These are phyloP conservation scores for Epicoccum nigrum DNA, from an alignment of 2,329 filamentous ascomycete species.

Conservation along the genomic window DNA sequence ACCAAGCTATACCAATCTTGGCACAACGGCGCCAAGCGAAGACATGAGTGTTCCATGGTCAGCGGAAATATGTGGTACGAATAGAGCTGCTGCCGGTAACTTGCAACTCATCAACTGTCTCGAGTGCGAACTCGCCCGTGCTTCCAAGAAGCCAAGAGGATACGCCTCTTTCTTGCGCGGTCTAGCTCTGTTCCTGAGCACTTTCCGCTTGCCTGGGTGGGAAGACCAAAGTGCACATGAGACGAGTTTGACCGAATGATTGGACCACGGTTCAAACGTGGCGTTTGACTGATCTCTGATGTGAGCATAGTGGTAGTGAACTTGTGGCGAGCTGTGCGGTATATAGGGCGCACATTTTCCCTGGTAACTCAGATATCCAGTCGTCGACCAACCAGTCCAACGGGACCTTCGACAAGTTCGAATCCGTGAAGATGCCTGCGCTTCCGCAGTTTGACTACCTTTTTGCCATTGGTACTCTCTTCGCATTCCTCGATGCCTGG, in stretches of 20 bases:
- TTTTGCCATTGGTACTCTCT: conserved; percentile 68
- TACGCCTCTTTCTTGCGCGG: conserved; percentile 3
- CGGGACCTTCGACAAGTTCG: conserved; percentile 14
- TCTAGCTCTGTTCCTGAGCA: not conserved
- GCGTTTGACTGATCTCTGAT: conserved; percentile 10
- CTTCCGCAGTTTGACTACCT: conserved; percentile 66
- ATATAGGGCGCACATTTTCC: conserved; percentile 23
- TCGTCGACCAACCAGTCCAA: conserved; percentile 16
- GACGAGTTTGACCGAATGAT: conserved; percentile 13
- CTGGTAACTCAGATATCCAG: conserved; percentile 9
- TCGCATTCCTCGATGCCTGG: conserved; percentile 70
- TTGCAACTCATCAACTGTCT: conserved; percentile 5
- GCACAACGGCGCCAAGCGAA: conserved; percentile 27
- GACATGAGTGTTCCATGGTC: conserved; percentile 16
- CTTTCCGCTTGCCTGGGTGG: conserved; percentile 10
- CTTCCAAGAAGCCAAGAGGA: conserved; percentile 25
- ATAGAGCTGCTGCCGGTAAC: conserved; percentile 9
- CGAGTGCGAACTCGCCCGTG: not conserved
- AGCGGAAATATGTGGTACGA: conserved; percentile 22
- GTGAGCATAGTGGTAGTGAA: conserved; percentile 4
- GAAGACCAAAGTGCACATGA: conserved; percentile 23
- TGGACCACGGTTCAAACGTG: conserved; percentile 15
- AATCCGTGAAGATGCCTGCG: conserved; percentile 35
- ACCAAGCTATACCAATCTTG: conserved; percentile 16
- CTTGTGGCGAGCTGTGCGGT: conserved; percentile 7